Evolutionary conservation across 1,284 basidiomycete genomes (phyloP).

Genomic region (Porogramme epimiltina): DNA sequence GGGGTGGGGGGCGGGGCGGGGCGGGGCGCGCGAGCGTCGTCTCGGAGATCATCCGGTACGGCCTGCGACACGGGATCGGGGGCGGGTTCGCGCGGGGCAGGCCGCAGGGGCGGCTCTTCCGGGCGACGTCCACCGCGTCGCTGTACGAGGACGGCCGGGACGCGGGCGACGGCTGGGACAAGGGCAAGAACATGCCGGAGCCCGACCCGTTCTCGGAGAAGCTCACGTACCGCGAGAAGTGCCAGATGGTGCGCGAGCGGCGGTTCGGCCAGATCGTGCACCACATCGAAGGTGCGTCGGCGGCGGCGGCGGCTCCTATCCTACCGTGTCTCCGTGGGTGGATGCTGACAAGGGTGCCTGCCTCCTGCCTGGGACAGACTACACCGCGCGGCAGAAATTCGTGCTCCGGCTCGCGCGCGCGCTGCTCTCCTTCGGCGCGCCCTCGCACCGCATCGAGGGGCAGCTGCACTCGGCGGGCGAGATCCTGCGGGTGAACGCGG

Average conservation of each 20-base stretch:
- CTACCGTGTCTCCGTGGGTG: no score
- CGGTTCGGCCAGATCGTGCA: constrained; percentile 29
- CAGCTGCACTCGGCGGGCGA: constrained; percentile 64
- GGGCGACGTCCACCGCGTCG: constrained; percentile 5
- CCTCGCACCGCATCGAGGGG: constrained; percentile 84
- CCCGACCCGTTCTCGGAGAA: not conserved
- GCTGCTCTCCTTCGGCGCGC: constrained; percentile 80
- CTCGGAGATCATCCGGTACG: constrained; percentile 15
- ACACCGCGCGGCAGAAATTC: constrained; percentile 71
- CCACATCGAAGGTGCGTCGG: constrained; percentile 37
- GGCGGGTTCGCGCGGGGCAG: not conserved
- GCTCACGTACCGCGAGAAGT: constrained; percentile 22
- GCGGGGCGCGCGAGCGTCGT: constrained; percentile 15
- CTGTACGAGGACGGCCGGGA: constrained; percentile 10
- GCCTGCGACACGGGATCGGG: constrained; percentile 8
- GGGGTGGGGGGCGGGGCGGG: not conserved
- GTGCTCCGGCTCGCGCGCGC: constrained; percentile 81
- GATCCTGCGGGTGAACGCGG: constrained; percentile 59
- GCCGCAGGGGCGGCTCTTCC: constrained; percentile 3
- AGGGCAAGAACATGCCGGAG: not conserved
- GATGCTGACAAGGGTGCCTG: not conserved
- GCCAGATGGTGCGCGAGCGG: constrained; percentile 19
- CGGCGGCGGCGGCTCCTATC: not conserved
- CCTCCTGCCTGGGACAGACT: constrained; percentile 43
- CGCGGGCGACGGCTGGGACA: constrained; percentile 1